These are phyloP conservation scores for Fusarium liriodendri DNA, from an alignment of 2,329 filamentous ascomycete genomes.

Conservation along the genomic window DNA sequence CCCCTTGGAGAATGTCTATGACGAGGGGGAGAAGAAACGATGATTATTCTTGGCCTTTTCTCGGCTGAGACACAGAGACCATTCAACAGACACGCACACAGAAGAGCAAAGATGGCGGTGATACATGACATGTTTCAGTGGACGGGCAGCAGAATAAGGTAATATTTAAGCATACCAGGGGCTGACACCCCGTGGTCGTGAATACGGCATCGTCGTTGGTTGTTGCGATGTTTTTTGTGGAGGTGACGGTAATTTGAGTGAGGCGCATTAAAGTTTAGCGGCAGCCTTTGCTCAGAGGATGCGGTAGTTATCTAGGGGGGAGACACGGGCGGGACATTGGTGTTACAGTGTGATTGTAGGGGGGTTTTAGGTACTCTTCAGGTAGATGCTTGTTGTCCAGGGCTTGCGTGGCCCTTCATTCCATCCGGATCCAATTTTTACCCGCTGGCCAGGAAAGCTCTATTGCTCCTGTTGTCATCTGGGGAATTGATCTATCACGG, in stretches of 20 bases:
- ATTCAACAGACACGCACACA: neutral
- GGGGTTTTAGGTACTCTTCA: rapidly evolving
- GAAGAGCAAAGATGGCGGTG: neutral
- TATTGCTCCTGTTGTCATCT: neutral
- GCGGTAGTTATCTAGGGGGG: neutral
- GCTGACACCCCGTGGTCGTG: neutral
- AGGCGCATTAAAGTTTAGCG: conserved; percentile 41
- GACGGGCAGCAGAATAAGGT: conserved; percentile 38
- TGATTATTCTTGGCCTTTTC: neutral
- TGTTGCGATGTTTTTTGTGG: conserved; percentile 3
- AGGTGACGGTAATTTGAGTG: conserved; percentile 12
- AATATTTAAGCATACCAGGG: conserved; percentile 46
- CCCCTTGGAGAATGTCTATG: neutral
- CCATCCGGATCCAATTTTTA: neutral
- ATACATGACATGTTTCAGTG: conserved; percentile 28
- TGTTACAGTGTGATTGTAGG: rapidly evolving
- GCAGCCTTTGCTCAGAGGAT: conserved; percentile 5
- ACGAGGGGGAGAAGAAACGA: neutral
- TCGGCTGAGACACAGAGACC: neutral
- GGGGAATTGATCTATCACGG: neutral
- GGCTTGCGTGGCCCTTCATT: conserved; percentile 30
- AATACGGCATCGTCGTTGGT: conserved; percentile 11
- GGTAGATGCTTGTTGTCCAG: conserved; percentile 5
- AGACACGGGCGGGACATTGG: neutral
- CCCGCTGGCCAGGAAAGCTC: neutral